Evolutionary conservation across 768 basidiomycete genomes (phyloP).

Genomic region (Fistulinella prunicolor): DNA sequence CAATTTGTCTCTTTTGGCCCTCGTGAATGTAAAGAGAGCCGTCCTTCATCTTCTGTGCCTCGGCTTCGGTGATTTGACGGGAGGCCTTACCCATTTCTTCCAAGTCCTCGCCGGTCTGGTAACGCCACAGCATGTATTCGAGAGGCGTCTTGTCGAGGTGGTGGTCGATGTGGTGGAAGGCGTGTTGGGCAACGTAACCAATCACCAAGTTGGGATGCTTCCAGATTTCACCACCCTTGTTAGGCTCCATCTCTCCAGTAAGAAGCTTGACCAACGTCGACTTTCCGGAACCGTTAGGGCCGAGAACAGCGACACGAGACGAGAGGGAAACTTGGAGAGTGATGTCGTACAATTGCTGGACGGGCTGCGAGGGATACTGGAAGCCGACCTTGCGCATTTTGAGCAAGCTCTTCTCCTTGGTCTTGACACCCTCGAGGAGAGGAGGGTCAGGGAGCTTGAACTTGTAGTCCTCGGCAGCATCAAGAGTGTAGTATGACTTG

Average conservation of each 20-base stretch:
- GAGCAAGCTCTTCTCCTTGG: conserved; percentile 94
- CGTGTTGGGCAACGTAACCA: conserved; percentile 98
- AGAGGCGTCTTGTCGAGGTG: conserved; percentile 98
- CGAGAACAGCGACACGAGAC: conserved; percentile 96
- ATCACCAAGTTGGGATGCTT: conserved; percentile 99
- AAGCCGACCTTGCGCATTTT: conserved; percentile 98
- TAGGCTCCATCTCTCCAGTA: conserved; percentile 94
- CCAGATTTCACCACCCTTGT: conserved; percentile 97
- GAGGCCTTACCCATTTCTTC: conserved; percentile 94
- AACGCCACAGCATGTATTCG: conserved; percentile 99
- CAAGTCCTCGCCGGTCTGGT: conserved; percentile 98
- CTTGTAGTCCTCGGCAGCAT: conserved; percentile 95
- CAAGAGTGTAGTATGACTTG: conserved; percentile 95
- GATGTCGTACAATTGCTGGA: conserved; percentile 93
- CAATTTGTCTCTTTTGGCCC: conserved; percentile 92
- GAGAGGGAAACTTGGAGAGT: conserved; percentile 96
- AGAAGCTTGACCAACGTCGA: conserved; percentile 96
- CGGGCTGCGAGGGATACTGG: conserved; percentile 86
- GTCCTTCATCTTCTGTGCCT: conserved; percentile 95
- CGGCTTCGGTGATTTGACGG: conserved; percentile 84
- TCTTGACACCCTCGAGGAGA: conserved; percentile 99
- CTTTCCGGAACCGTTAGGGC: conserved; percentile 99
- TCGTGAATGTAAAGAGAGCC: conserved; percentile 82
- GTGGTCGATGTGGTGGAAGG: conserved; percentile 98
- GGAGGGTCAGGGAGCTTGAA: conserved; percentile 98